phyloP scores from a whole-genome alignment of 768 basidiomycete genomes.

The Pulveroboletus sp. region DNA sequence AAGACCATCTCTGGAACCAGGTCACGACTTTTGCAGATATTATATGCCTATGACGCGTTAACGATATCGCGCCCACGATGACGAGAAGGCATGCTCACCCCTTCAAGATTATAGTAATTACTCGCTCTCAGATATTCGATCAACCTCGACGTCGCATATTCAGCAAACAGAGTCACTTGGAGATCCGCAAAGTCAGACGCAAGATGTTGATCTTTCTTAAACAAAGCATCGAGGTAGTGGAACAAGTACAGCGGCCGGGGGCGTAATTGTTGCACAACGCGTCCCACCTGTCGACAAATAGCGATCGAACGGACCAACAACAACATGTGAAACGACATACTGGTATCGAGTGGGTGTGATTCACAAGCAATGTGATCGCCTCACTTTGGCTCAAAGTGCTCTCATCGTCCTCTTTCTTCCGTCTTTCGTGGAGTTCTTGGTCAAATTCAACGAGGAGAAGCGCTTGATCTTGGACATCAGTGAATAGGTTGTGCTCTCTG shows the following conservation, averaged over 20 bases:
- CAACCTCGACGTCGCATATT: slow-evolving; percentile 70
- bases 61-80: not conserved
- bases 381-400: slow-evolving; percentile 51
- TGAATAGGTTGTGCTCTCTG: slow-evolving; percentile 88
- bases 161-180: slow-evolving; percentile 89
- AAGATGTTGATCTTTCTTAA: slow-evolving; percentile 79
- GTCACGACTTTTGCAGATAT: slow-evolving; percentile 78
- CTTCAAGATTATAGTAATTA: slow-evolving; percentile 86
- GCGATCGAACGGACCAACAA: not conserved
- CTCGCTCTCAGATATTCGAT: slow-evolving; percentile 91
- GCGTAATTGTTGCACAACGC: slow-evolving; percentile 85
- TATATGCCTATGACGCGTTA: slow-evolving; percentile 60
- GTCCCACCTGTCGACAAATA: slow-evolving; percentile 52
- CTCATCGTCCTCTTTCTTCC: slow-evolving; percentile 38
- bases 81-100: slow-evolving; percentile 37
- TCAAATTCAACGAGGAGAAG: slow-evolving; percentile 92
- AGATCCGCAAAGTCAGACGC: slow-evolving; percentile 79
- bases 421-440: slow-evolving; percentile 70
- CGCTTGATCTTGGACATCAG: slow-evolving; percentile 91
- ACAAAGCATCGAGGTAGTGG: slow-evolving; percentile 87
- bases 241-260: slow-evolving; percentile 78
- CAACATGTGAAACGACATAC: slow-evolving; percentile 40
- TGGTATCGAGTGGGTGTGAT: slow-evolving; percentile 94
- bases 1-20: slow-evolving; percentile 97
- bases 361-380: slow-evolving; percentile 83